A percentile compares a stretch with the other conserved stretches of the same genome.
These are phyloP conservation scores for Tetramitus jugosus DNA, from an alignment of 208 protist species.

Conservation along the genomic window DNA sequence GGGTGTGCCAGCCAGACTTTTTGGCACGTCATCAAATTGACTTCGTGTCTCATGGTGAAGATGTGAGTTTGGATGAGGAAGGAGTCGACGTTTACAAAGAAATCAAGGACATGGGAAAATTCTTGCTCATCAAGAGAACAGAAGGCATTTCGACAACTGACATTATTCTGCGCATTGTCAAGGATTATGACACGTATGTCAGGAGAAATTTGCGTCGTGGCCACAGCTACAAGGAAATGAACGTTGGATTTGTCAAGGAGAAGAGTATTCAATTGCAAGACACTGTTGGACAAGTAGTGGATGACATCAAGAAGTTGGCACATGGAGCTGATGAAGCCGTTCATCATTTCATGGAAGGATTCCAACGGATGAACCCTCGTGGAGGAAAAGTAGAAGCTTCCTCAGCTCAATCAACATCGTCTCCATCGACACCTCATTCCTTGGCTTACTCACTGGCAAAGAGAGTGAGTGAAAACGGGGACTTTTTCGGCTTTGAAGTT, in stretches of 20 bases:
- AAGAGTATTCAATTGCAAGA: background rate
- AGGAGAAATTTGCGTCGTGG: conserved; percentile 34
- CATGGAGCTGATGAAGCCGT: too few species aligned
- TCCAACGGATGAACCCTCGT: too few species aligned
- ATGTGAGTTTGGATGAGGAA: conserved; percentile 24
- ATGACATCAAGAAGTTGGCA: too few species aligned
- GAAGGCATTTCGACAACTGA: conserved; percentile 43
- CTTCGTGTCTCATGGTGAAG: conserved; percentile 40
- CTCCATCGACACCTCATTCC: too few species aligned
- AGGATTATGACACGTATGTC: conserved; percentile 38
- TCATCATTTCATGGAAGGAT: too few species aligned
- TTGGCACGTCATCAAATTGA: conserved; percentile 39
- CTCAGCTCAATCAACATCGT: too few species aligned
- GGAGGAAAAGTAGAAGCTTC: too few species aligned
- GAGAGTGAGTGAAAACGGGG: too few species aligned
- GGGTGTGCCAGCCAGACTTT: conserved; percentile 42
- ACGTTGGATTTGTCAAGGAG: background rate
- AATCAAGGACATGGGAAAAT: conserved; percentile 36
- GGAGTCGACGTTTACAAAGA: conserved; percentile 36
- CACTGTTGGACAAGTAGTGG: too few species aligned
- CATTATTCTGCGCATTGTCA: conserved; percentile 38
- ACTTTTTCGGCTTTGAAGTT: too few species aligned
- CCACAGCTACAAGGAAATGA: conserved; percentile 21
- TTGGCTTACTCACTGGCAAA: too few species aligned
- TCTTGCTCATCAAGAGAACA: conserved; percentile 35